Conservation (phyloP, 768 basidiomycete species). For the Tulasnella sp. region DNA sequence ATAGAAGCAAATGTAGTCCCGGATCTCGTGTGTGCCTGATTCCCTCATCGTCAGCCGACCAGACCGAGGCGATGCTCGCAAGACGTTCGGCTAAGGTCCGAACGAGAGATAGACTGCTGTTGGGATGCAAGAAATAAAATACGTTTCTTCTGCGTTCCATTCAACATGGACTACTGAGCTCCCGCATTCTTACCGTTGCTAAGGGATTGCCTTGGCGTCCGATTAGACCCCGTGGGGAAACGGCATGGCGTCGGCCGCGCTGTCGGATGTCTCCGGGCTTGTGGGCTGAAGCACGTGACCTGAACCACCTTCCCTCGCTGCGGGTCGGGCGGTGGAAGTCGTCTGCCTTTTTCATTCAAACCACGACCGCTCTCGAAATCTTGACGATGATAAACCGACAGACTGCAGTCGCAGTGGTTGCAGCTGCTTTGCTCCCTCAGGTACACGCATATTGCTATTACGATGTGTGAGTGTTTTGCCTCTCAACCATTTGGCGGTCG, state of each 20-base stretch:
- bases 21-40: too few relatives aligned
- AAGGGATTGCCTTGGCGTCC: too few relatives aligned
- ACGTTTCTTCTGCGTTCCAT: too few relatives aligned
- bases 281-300: neutral
- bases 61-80: too few relatives aligned
- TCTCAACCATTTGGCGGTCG: neutral
- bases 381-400: neutral
- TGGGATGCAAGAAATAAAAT: too few relatives aligned
- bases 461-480: neutral
- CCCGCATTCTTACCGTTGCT: too few relatives aligned
- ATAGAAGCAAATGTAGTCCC: too few relatives aligned
- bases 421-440: neutral
- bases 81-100: too few relatives aligned
- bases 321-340: neutral
- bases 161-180: too few relatives aligned
- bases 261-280: neutral
- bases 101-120: too few relatives aligned
- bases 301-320: neutral
- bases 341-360: neutral
- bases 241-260: neutral
- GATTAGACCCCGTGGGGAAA: neutral
- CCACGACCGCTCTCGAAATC: neutral
- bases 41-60: too few relatives aligned
- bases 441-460: neutral
- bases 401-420: neutral